Evolutionary conservation across 2,329 filamentous ascomycete species (phyloP), one percentile per base, ranked within the genome.

Genomic region (Exophiala xenobiotica): DNA sequence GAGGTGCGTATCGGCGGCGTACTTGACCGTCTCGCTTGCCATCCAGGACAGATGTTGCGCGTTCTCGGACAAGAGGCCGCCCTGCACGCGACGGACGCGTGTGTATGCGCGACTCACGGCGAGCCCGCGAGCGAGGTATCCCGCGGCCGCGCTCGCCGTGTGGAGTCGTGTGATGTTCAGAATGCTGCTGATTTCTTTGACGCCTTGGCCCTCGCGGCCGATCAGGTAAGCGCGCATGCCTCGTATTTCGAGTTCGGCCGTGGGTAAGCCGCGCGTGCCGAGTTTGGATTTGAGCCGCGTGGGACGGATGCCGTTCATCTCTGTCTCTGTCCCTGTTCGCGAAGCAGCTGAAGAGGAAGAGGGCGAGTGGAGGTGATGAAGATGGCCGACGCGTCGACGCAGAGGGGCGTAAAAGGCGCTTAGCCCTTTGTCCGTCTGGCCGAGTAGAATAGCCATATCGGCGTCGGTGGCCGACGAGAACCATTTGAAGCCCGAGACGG

Each of bases 241-340:
- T 12, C 76, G 71, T 2, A 87, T 74, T 53, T 85, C 83, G 0
- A 90, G 75, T 65, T 90, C 86, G 0, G 86, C 87, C 0, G 87
- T 90, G 0, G 87, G 86, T 0, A 90, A 71, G 0, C 82, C 75
- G 40, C 80, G 80, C 0, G 86, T 90, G 20, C 86, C 87, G 2
- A 87, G 75, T 63, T 90, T 90, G 65, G 81, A 80, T 69, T 90
- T 90, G 12, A 90, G 71, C 0, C 86, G 77, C 51, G 85, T 80
- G 56, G 89, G 86, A 7, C 73, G 74, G 6, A 90, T 74, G 2
- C 86, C 86, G 62, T 90, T 90, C 8, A 63, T 66, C 18, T 33
- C 59, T 49, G 41, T 55, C 39, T 4, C 31, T 23, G 8, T 20
- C 29, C 12, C 27, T 5, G 19, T 23, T 1, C n/a, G n/a, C n/a